Conservation (phyloP, 306 rosid species). For the Lotus japonicus region DNA sequence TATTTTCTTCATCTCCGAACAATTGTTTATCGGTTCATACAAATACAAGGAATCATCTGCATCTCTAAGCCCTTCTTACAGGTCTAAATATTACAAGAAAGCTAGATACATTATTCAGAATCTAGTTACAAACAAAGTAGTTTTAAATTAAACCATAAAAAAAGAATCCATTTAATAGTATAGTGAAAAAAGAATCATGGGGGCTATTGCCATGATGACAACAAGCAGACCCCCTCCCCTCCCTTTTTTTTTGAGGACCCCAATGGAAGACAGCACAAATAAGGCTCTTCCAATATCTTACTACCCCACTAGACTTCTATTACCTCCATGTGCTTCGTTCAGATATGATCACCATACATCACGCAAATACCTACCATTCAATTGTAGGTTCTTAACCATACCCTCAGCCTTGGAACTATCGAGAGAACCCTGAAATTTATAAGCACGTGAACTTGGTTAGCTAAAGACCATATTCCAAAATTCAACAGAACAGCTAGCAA, state of each 20-base stretch:
- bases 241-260: constrained; percentile 24
- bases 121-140: constrained; percentile 37
- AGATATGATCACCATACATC: constrained; percentile 76
- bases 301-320: constrained; percentile 21
- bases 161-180: constrained; percentile 39
- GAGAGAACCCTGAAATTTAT: constrained; percentile 73
- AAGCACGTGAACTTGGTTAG: constrained; percentile 11
- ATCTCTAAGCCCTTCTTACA: constrained; percentile 42
- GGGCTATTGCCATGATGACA: constrained; percentile 13
- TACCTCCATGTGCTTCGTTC: not conserved
- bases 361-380: constrained; percentile 81
- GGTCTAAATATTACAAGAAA: constrained; percentile 48
- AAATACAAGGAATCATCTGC: constrained; percentile 20
- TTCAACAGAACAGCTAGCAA: no score
- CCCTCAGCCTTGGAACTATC: constrained; percentile 86
- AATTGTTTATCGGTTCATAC: constrained; percentile 36
- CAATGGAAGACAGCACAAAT: constrained; percentile 26
- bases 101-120: constrained; percentile 1
- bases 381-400: constrained; percentile 87
- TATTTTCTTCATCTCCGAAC: constrained; percentile 14
- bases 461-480: not conserved
- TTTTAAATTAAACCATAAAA: constrained; percentile 39
- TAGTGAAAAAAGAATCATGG: constrained; percentile 47
- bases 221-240: constrained; percentile 12
- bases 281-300: constrained; percentile 14